Evolutionary conservation across 441 rosid genomes (phyloP).

Genomic region (Macaranga tanarius): DNA sequence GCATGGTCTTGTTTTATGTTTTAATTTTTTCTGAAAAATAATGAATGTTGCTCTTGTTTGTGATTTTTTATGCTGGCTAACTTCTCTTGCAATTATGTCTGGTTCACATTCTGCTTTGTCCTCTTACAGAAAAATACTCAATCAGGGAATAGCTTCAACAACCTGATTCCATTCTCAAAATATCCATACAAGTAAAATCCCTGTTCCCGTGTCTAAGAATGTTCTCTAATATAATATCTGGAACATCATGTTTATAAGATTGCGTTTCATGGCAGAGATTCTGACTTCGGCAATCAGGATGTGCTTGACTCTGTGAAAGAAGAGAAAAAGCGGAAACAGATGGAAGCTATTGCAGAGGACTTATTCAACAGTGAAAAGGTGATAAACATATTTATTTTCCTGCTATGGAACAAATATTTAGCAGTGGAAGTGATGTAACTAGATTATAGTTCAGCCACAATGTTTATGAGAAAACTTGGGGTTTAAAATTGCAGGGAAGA

Average conservation of each 20-base stretch:
- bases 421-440: background rate
- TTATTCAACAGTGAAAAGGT: slow-evolving; percentile 77
- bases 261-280: slow-evolving; percentile 45
- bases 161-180: slow-evolving; percentile 83
- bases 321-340: slow-evolving; percentile 83
- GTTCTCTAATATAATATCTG: background rate
- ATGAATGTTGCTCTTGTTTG: background rate
- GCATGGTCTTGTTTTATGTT: background rate
- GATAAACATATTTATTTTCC: slow-evolving; percentile 7
- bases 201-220: slow-evolving; percentile 18
- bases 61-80: background rate
- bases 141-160: slow-evolving; percentile 89
- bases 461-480: background rate
- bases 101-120: background rate
- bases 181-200: slow-evolving; percentile 73
- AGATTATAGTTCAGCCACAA: background rate
- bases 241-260: slow-evolving; percentile 11
- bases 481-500: slow-evolving; percentile 51
- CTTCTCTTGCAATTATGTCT: background rate
- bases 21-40: background rate
- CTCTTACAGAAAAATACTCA: slow-evolving; percentile 45
- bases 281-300: slow-evolving; percentile 44
- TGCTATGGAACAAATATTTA: background rate
- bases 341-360: slow-evolving; percentile 91
- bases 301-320: slow-evolving; percentile 55